Conservation (phyloP, 2,329 filamentous ascomycete genomes). For the Monilinia vaccinii-corymbosi region DNA sequence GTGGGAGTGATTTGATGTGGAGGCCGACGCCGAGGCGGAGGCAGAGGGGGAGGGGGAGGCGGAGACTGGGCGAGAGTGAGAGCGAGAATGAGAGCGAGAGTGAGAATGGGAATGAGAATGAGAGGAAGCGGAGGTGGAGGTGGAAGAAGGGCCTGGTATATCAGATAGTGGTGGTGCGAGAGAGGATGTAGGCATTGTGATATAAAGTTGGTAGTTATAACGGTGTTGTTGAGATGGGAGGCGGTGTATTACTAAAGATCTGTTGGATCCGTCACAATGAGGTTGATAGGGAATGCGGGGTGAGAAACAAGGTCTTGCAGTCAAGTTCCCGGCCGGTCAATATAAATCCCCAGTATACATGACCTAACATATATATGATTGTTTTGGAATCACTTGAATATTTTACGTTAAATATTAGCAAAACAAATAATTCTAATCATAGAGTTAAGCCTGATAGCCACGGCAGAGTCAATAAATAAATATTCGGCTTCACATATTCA, state of each 20-base stretch:
- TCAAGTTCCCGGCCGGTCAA: neutral
- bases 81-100: neutral
- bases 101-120: neutral
- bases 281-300: constrained; percentile 9
- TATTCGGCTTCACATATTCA: neutral
- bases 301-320: neutral
- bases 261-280: neutral
- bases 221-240: neutral
- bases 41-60: neutral
- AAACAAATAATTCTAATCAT: too few species aligned
- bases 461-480: neutral
- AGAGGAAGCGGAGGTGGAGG: neutral
- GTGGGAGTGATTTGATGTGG: constrained; percentile 1
- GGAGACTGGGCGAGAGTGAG: neutral
- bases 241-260: neutral
- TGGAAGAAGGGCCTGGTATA: neutral
- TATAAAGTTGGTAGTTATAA: neutral
- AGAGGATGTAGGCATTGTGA: constrained; percentile 7
- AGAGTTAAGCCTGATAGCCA: too few species aligned
- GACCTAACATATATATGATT: too few species aligned
- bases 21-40: neutral
- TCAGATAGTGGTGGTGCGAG: neutral
- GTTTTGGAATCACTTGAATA: too few species aligned
- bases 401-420: too few species aligned
- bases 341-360: neutral